Percentiles rank a stretch among this genome's conserved stretches.
Conservation (phyloP, 1,284 basidiomycete species). For the Omphalotus olearius region DNA sequence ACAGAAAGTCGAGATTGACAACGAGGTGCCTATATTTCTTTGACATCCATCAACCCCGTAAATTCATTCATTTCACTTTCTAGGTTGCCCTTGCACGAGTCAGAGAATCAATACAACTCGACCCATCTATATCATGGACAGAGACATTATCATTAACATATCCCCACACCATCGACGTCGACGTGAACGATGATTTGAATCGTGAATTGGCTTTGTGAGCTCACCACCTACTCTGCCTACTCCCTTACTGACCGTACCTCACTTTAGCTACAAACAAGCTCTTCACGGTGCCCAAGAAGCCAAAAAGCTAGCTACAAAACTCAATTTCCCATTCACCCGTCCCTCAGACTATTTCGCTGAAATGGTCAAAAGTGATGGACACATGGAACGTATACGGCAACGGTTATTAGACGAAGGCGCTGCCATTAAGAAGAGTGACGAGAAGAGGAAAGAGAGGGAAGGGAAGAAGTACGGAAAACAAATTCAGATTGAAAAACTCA, state of each 20-base stretch:
- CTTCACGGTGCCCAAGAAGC: slow-evolving; percentile 79
- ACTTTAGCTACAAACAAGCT: slow-evolving; percentile 89
- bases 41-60: slow-evolving; percentile 8
- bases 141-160: slow-evolving; percentile 80
- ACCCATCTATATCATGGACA: slow-evolving; percentile 77
- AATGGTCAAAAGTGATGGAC: slow-evolving; percentile 97
- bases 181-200: slow-evolving; percentile 86
- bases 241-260: background rate
- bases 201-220: slow-evolving; percentile 92
- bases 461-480: slow-evolving; percentile 99
- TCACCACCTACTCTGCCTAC: background rate
- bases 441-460: slow-evolving; percentile 88
- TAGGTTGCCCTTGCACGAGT: slow-evolving; percentile 82
- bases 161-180: slow-evolving; percentile 71
- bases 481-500: slow-evolving; percentile 84
- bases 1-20: slow-evolving; percentile 82
- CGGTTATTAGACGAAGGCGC: slow-evolving; percentile 87
- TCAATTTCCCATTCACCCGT: slow-evolving; percentile 85
- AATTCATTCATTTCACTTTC: background rate
- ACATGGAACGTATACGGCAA: slow-evolving; percentile 97
- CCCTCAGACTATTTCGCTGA: slow-evolving; percentile 97
- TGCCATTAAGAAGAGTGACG: slow-evolving; percentile 88
- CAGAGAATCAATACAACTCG: slow-evolving; percentile 73
- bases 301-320: slow-evolving; percentile 67
- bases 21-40: slow-evolving; percentile 47